Percentiles rank a stretch among this genome's conserved stretches.
Conservation (phyloP, 2,329 filamentous ascomycete species). For the Penicillium sumatraense region DNA sequence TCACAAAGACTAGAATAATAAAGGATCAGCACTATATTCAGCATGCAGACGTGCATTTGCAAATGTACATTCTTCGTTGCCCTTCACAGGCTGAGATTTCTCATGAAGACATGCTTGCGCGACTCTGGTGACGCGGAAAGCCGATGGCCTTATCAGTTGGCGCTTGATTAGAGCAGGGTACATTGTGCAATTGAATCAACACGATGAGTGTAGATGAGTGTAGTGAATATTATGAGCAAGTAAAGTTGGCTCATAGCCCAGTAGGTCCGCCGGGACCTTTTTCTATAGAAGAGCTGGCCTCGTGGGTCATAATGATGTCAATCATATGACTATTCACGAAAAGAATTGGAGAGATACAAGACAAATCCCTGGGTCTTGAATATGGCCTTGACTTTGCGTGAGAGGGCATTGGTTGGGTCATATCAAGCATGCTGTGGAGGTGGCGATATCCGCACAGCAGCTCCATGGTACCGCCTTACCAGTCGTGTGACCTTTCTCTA, state of each 20-base stretch:
- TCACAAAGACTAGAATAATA: slow-evolving; percentile 9
- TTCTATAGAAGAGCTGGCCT: too few relatives aligned
- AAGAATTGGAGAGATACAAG: neutral
- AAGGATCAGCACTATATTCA: neutral
- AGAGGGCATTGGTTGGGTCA: slow-evolving; percentile 10
- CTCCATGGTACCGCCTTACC: slow-evolving; percentile 9
- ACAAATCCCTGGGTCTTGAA: neutral
- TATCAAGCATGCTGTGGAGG: slow-evolving; percentile 9
- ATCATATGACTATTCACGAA: slow-evolving; percentile 8
- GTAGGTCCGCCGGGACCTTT: neutral
- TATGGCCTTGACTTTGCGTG: neutral
- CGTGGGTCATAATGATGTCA: slow-evolving; percentile 21
- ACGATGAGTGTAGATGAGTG: too few relatives aligned
- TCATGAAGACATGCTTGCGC: slow-evolving; percentile 12
- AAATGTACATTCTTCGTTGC: slow-evolving; percentile 15
- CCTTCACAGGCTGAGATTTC: slow-evolving; percentile 9
- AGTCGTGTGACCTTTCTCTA: neutral
- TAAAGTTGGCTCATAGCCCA: too few relatives aligned
- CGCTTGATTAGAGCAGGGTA: slow-evolving; percentile 15
- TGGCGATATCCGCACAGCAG: slow-evolving; percentile 7
- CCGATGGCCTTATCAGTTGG: slow-evolving; percentile 9
- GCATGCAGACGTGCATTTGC: neutral
- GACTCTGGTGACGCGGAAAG: slow-evolving; percentile 7
- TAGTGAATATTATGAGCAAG: too few relatives aligned
- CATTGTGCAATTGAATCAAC: slow-evolving; percentile 13